Evolutionary conservation across 2,329 filamentous ascomycete species (phyloP), one percentile per base, ranked within the genome.

Genomic region (Ploettnerulaceae sp.): DNA sequence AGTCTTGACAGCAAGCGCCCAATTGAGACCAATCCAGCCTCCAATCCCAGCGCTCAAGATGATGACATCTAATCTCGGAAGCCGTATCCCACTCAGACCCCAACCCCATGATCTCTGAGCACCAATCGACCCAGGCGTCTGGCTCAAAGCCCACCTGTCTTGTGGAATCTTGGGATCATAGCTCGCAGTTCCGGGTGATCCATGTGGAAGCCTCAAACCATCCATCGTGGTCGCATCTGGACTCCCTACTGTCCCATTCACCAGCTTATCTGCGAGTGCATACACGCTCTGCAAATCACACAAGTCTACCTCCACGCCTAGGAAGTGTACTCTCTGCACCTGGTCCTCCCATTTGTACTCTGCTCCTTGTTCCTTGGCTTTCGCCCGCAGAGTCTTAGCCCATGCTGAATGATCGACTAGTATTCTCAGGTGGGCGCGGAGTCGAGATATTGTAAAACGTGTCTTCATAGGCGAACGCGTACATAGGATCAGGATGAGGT

Each of bases 41-140:
- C 89, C 89, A 29, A 91, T 84, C 0, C 90, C 93, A 12, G 91
- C 91, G 66, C 96, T 96, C 64, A 87, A 83, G 28, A 97, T 73
- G 17, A 93, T 73, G 2, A 77, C 77, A 66, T 97, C 89, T 22
- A 98, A 72, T 53, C 83, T 81, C 1, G 86, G 82, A 31, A 89
- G 71, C 15, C 67, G 67, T 15, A 79, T 69, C 29, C 71, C 65
- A 15, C 61, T 62, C 28, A 63, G 48, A 14, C 60, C 60, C 60
- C 28, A 68, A 52, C 31, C 63, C 64, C 45, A 64, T 47, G 37
- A 73, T 62, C 48, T 84, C 37, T 57, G 53, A 62, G 50, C 70
- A 67, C 51, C 71, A 67, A 31, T 74, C 69, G 25, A 83, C 64
- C 22, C 68, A 64, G 57, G 79, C 73, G 29, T 81, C 71, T 26